These are phyloP conservation scores for Alloteropsis semialata DNA, from an alignment of 176 grass and related monocot genomes.

Conservation along the genomic window DNA sequence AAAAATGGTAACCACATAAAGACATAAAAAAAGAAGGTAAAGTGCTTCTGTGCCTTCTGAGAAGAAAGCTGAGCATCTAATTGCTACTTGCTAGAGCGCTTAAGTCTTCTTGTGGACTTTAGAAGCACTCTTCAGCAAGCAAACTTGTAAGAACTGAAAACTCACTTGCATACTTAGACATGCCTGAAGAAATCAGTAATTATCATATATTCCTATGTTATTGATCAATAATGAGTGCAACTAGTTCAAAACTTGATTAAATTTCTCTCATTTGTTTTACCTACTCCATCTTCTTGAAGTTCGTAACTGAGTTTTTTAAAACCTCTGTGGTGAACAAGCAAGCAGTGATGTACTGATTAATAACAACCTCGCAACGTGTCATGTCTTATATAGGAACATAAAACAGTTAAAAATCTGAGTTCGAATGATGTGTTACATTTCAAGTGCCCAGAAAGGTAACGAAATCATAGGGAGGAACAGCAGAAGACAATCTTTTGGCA, in stretches of 20 bases:
- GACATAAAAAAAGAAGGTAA: neutral
- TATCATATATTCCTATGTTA: neutral
- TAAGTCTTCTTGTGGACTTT: neutral
- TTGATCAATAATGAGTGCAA: neutral
- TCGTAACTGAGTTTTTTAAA: neutral
- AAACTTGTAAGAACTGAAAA: neutral
- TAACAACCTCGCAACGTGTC: neutral
- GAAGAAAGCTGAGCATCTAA: neutral
- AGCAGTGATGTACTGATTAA: neutral
- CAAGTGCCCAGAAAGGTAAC: neutral
- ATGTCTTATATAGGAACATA: neutral
- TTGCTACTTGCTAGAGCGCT: neutral
- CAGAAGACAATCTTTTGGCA: neutral
- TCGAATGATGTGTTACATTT: neutral
- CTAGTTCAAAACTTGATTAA: neutral
- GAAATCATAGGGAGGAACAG: neutral
- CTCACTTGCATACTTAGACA: neutral
- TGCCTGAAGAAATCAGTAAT: neutral
- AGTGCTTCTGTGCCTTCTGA: neutral
- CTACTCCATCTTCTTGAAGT: neutral
- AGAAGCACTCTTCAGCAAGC: neutral
- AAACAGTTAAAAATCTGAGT: neutral
- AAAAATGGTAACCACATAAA: neutral
- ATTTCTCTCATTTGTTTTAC: neutral
- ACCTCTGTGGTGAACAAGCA: neutral